Evolutionary conservation across 1,284 basidiomycete species (phyloP), one percentile per base, ranked within the genome.

Genomic region (Rhodotorula mucilaginosa): DNA sequence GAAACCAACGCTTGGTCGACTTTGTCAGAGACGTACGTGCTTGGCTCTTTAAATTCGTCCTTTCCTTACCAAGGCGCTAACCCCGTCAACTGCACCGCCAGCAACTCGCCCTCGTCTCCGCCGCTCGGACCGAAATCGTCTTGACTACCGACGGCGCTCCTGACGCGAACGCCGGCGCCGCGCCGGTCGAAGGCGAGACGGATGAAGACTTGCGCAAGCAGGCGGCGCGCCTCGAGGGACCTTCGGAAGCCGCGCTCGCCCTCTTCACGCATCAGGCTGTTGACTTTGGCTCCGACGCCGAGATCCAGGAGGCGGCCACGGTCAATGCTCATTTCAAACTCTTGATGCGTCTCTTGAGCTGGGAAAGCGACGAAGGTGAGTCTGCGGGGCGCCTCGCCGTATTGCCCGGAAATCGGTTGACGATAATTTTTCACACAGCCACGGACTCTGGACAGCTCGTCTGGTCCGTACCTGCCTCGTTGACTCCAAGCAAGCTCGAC

Each of bases 251-350:
- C 52, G 90, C 91, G 1, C 78, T 88, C 46, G 85, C 84, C 19
- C 90, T 90, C 81, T 88, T 95, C 76, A 84, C 34, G 19, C 70
- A 64, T 26, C 63, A 65, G 51, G 54, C 31, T 8, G 68, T 72
- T 51, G 62, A 70, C 5, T 66, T 74, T 18, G 61, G 62, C n/a
- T 89, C 89, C 71, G 84, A 88, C 58, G 87, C 82, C 65, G 87
- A 90, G 67, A 86, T 89, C 66, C 88, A 87, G 8, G 82, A 87
- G n/a, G 91, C 90, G 0, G 89, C 89, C 0, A 89, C 88, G 34
- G 88, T 87, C 77, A 88, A 95, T 78, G 83, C 88, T 6, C 85
- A 89, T 68, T 83, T 97, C 72, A 93, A 93, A 79, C 86, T 97
- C 15, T 81, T 97, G 74, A 90, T 95, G 80, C 86, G 88, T 46